Evolutionary conservation across 2,329 filamentous ascomycete genomes (phyloP).

Genomic region (Capronia americana): DNA sequence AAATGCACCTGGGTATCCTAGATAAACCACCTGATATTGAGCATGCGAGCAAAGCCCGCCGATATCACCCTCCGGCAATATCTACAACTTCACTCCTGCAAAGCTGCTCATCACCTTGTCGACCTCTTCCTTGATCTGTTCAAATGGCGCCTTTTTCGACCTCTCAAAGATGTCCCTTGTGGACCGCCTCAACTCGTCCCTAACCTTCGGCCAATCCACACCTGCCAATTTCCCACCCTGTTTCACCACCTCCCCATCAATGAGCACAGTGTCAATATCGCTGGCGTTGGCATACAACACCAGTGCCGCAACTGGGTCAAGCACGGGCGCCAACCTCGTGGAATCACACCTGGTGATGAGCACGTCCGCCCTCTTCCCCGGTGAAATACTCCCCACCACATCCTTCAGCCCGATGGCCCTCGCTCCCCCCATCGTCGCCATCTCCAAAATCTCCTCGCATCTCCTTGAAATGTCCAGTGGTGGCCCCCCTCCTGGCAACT

Average conservation of each 20-base stretch:
- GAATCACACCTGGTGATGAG: conserved; percentile 42
- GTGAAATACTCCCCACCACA: conserved; percentile 41
- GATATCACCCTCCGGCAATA: background rate
- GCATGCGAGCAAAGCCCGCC: background rate
- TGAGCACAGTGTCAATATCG: conserved; percentile 43
- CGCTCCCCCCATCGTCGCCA: conserved; percentile 45
- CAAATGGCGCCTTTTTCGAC: conserved; percentile 21
- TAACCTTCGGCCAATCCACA: conserved; percentile 26
- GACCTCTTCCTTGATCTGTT: conserved; percentile 16
- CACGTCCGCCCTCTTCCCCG: conserved; percentile 44
- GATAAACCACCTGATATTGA: background rate
- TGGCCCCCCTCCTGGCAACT: conserved; percentile 9
- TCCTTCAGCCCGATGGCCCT: conserved; percentile 41
- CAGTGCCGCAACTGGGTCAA: conserved; percentile 43
- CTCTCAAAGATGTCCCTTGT: conserved; percentile 8
- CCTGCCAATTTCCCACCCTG: conserved; percentile 26
- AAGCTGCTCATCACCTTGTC: background rate
- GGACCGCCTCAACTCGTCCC: conserved; percentile 14
- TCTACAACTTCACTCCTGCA: background rate
- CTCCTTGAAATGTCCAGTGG: conserved; percentile 29
- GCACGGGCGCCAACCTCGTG: conserved; percentile 41
- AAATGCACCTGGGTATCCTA: background rate
- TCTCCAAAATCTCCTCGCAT: conserved; percentile 40
- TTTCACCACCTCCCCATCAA: conserved; percentile 42
- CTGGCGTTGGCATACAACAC: conserved; percentile 42